Conservation (phyloP, 306 rosid species). For the Acmispon strigosus region DNA sequence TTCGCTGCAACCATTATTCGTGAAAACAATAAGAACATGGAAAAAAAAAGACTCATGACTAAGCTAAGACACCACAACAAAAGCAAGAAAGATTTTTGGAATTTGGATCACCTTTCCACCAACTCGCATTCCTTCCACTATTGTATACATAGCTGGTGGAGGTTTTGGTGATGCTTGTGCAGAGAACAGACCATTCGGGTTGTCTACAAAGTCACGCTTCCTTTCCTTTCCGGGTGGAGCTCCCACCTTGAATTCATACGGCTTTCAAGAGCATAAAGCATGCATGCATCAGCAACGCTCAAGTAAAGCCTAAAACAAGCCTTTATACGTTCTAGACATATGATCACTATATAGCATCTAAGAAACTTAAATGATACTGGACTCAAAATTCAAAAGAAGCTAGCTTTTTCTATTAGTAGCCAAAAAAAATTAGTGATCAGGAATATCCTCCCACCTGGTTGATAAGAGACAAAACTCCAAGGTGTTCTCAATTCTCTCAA, state of each 20-base stretch:
- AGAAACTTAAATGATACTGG: background rate
- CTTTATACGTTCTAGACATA: background rate
- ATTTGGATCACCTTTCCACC: constrained; percentile 69
- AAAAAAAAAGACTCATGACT: background rate
- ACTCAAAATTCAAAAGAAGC: background rate
- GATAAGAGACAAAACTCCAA: no score
- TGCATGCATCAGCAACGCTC: constrained; percentile 1
- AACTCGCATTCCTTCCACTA: constrained; percentile 80
- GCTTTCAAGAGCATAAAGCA: constrained; percentile 44
- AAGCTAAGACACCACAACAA: background rate
- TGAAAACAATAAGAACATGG: background rate
- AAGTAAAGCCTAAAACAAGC: background rate
- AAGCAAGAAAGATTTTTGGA: background rate
- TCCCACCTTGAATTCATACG: constrained; percentile 84
- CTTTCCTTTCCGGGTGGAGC: constrained; percentile 88
- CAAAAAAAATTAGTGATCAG: no score
- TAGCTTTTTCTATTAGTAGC: background rate
- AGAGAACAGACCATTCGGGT: constrained; percentile 87
- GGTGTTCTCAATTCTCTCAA: no score
- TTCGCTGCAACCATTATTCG: constrained; percentile 51
- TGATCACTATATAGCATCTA: background rate
- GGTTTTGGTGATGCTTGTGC: constrained; percentile 99
- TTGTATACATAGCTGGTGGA: constrained; percentile 70
- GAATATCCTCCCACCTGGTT: no score
- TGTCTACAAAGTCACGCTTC: constrained; percentile 86